Base-by-base conservation (phyloP, 805 yeast genomes). In the Myxozyma neotropica region DNA sequence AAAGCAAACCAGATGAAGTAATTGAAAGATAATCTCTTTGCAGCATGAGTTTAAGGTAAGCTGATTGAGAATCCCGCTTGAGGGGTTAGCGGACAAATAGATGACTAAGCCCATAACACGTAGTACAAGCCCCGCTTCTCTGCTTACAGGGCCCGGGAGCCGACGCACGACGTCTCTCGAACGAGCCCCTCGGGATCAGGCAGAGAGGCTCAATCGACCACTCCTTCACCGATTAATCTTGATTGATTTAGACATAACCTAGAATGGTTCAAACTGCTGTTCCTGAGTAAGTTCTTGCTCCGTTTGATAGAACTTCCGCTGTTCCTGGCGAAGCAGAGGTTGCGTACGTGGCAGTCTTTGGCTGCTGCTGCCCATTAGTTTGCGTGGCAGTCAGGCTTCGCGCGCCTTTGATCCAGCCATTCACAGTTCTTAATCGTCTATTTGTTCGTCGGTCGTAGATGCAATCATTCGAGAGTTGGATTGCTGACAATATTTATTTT, bases 221-320 rank as follows among this genome's bases (percentile, higher is more conserved):
- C 12, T 35, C 5, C 5, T 35, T 13, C 38, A 13, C 38, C 38
- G n/a, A 3, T 3, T 35, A 13, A 38, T n/a, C 17, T 8, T 10
- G 43, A 19, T 10, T 29, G 33, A 29, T 10, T 7, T 7, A 10
- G 10, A 29, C 6, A 10, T 10, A 10, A 29, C 10, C 17, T 15
- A 31, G n/a, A 23, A 52, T 53, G 57, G 57, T 53, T 21, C 38
- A 44, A 40, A 44, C 45, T 17, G 50, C 57, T 4, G 51, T 53
- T 44, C 57, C 57, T 7, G 57, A 53, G 57, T 53, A 53, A 10
- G 57, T 50, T 2, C 15, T 21, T 29, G 12, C 17, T 33, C 26
- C 4, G 50, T 4, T 3, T 19, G 21, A 10, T 42, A 2, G 27
- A 19, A 15, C 4, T 13, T 23, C 31, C 47, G 19, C 12, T 44